A percentile compares a stretch with the other conserved stretches of the same genome.
phyloP scores from a whole-genome alignment of 108 stramenopile species.

The Pseudonitzschia pungens region DNA sequence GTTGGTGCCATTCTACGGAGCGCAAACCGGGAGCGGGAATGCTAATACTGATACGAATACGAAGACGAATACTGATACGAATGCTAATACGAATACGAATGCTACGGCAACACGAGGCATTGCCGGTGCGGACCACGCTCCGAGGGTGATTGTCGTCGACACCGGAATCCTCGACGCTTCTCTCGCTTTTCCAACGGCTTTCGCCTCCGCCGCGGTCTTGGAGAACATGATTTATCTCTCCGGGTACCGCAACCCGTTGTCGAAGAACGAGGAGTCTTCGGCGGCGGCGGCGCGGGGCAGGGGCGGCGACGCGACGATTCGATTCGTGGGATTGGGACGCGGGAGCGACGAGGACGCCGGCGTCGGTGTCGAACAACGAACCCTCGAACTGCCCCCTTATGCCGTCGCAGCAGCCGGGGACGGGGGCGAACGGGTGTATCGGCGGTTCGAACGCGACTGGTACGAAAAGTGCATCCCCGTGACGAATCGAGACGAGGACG shows the following conservation, averaged over 20 bases:
- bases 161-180: not conserved
- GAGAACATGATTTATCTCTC: not conserved
- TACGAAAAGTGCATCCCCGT: slow-evolving; percentile 19
- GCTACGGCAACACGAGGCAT: no score
- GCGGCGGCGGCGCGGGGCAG: not conserved
- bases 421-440: not conserved
- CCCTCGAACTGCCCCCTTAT: not conserved
- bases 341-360: not conserved
- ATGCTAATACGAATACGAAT: no score
- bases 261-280: not conserved
- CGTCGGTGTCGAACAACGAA: not conserved
- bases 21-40: not conserved
- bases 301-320: not conserved
- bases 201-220: not conserved
- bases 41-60: no score
- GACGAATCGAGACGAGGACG: not conserved
- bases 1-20: not conserved
- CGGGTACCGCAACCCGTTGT: not conserved
- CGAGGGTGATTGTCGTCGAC: not conserved
- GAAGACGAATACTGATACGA: no score
- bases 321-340: not conserved
- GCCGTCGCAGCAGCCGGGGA: not conserved
- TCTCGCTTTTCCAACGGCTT: no score
- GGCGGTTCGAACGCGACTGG: slow-evolving; percentile 31
- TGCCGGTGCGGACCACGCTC: no score